Evolutionary conservation across 2,329 filamentous ascomycete genomes (phyloP).

Genomic region (Pestalotiopsis sp.): DNA sequence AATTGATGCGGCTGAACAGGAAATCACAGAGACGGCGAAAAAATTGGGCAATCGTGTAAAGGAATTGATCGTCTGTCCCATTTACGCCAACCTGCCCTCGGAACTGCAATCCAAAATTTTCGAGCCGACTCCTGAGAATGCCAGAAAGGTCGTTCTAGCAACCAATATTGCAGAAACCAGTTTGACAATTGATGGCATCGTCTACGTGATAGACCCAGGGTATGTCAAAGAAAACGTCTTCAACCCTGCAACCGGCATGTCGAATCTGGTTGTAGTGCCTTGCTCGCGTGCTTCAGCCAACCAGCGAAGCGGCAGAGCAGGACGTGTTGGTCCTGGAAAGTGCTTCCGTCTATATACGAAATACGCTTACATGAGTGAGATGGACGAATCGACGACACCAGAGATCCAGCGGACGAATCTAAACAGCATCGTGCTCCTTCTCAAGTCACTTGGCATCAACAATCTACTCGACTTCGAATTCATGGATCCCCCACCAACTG

Average conservation of each 20-base stretch:
- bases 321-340: conserved; percentile 88
- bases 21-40: conserved; percentile 80
- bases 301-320: conserved; percentile 89
- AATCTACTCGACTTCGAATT: conserved; percentile 94
- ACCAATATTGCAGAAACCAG: conserved; percentile 98
- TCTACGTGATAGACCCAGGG: conserved; percentile 93
- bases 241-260: conserved; percentile 90
- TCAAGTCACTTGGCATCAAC: conserved; percentile 91
- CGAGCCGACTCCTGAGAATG: conserved; percentile 82
- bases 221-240: conserved; percentile 96
- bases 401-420: conserved; percentile 93
- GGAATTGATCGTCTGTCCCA: conserved; percentile 88
- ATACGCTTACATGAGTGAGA: conserved; percentile 91
- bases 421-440: conserved; percentile 77
- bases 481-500: conserved; percentile 89
- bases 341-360: conserved; percentile 94
- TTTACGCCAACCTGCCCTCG: conserved; percentile 91
- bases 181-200: conserved; percentile 93
- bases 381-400: conserved; percentile 88
- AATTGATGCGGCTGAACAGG: conserved; percentile 84
- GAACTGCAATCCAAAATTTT: conserved; percentile 94
- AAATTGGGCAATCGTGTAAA: conserved; percentile 85
- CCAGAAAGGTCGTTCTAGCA: conserved; percentile 88
- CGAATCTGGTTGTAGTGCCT: conserved; percentile 85
- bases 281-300: conserved; percentile 92